Evolutionary conservation across 371 early-diverging fungal species (phyloP), one percentile per base, ranked within the genome.

Genomic region (Rhizopus delemar): DNA sequence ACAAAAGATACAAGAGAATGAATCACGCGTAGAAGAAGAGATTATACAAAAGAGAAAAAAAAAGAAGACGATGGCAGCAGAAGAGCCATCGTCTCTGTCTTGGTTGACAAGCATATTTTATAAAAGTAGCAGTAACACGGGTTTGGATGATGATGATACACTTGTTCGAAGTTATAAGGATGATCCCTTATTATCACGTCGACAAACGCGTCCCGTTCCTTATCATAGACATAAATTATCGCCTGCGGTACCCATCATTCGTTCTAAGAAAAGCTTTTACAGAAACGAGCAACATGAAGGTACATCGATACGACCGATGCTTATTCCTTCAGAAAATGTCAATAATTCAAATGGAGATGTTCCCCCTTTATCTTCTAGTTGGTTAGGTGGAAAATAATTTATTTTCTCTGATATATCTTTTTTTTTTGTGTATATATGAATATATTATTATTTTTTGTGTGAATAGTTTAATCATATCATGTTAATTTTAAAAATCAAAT

Each of bases 1-100:
- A 34, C 83, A 81, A 28, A 82, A 84, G 36, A 72, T 88, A n/a
- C 71, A 79, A 43, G 72, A 75, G 57, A 65, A 41, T 39, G 69
- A 65, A 12, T n/a, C 39, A 3, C 41, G 72, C 0, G 78, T 78
- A 6, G 82, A 85, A 54, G 70, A 78, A 62, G 82, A 78, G 51
- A 73, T 85, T 59, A 53, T 74, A 35, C 62, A 64, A 13, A 75
- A 66, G 13, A 16, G 59, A 28, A 49, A 59, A 22, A 35, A 60
- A 28, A 57, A 55, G 34, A 41, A 29, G 51, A 41, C 16, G 22
- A 22, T 48, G 28, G 5, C 38, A 35, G 15, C 41, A 39, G 56
- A 39, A 41, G 48, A 29, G 22, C 22, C 22, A 33, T 53, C 52
- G 33, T 50, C 66, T 33, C 35, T 69, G 41, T 35, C 63, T 7